phyloP scores from a whole-genome alignment of 495 filamentous ascomycete genomes.

The Apiosordaria backusii region DNA sequence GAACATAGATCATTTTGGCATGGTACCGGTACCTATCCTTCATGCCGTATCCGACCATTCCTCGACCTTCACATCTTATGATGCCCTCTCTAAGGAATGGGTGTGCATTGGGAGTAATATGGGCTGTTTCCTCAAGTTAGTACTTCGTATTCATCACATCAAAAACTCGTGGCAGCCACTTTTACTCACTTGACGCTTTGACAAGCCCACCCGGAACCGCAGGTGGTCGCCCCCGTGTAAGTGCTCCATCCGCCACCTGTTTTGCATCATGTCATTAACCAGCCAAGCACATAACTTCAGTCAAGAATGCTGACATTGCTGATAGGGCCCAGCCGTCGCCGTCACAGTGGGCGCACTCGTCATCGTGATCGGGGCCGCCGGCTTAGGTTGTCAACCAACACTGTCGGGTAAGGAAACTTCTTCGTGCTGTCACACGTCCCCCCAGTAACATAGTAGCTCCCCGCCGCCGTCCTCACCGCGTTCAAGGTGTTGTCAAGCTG shows the following conservation, averaged over 20 bases:
- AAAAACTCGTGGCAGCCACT: too few relatives aligned
- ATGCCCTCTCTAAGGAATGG: neutral
- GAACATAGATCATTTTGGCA: too few relatives aligned
- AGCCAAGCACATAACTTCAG: neutral
- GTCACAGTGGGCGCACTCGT: neutral
- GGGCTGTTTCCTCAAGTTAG: neutral
- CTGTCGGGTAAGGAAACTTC: conserved; percentile 17
- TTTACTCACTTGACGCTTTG: neutral
- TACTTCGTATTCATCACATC: neutral
- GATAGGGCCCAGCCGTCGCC: neutral
- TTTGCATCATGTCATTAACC: neutral
- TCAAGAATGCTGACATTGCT: neutral
- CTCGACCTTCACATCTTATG: neutral
- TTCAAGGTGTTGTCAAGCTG: conserved; percentile 10
- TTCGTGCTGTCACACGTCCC: conserved; percentile 6
- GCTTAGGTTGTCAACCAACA: neutral
- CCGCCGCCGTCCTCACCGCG: conserved; percentile 5
- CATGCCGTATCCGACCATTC: neutral
- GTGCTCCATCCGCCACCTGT: neutral
- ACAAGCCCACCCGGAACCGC: neutral
- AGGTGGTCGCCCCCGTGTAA: neutral
- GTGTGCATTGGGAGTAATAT: neutral
- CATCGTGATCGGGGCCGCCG: neutral
- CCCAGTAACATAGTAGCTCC: neutral
- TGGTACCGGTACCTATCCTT: too few relatives aligned